Conservation (phyloP, 495 filamentous ascomycete genomes). For the Xylaria intraflava region DNA sequence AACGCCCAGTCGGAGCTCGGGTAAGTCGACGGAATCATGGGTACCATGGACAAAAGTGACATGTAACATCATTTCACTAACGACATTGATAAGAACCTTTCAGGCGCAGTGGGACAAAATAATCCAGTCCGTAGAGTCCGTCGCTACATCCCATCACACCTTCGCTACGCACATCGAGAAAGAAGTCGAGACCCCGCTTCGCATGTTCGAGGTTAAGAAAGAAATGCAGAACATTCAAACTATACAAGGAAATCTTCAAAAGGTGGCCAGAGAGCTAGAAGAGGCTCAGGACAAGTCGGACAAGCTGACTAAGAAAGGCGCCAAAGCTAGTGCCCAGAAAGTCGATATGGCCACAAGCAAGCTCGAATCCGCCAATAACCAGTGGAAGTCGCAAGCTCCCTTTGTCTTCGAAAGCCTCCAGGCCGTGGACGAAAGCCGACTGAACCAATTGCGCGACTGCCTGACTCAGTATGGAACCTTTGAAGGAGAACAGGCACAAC, state of each 20-base stretch:
- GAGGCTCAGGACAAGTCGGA: slow-evolving; percentile 78
- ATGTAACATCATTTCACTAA: slow-evolving; percentile 7
- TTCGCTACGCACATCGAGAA: slow-evolving; percentile 81
- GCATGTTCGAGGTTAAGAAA: slow-evolving; percentile 59
- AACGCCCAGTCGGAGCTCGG: slow-evolving; percentile 72
- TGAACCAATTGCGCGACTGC: slow-evolving; percentile 88
- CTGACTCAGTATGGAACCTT: slow-evolving; percentile 91
- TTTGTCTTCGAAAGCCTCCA: slow-evolving; percentile 95
- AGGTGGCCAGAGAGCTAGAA: slow-evolving; percentile 80
- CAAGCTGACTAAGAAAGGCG: slow-evolving; percentile 74
- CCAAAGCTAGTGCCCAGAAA: slow-evolving; percentile 71
- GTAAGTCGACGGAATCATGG: slow-evolving; percentile 46
- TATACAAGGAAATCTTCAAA: slow-evolving; percentile 71
- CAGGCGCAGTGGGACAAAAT: slow-evolving; percentile 90
- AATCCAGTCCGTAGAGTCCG: slow-evolving; percentile 65
- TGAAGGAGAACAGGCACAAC: slow-evolving; percentile 81
- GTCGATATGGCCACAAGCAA: slow-evolving; percentile 68
- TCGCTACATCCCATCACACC: slow-evolving; percentile 77
- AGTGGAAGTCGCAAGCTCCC: slow-evolving; percentile 95
- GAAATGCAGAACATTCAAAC: slow-evolving; percentile 82
- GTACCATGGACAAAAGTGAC: too few relatives aligned
- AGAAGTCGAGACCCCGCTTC: slow-evolving; percentile 82
- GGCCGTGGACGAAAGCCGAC: slow-evolving; percentile 77
- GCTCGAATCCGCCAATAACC: slow-evolving; percentile 67
- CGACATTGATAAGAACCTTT: slow-evolving; percentile 62